Evolutionary conservation across 371 early-diverging fungal genomes (phyloP).

Genomic region (Mucor indicus): DNA sequence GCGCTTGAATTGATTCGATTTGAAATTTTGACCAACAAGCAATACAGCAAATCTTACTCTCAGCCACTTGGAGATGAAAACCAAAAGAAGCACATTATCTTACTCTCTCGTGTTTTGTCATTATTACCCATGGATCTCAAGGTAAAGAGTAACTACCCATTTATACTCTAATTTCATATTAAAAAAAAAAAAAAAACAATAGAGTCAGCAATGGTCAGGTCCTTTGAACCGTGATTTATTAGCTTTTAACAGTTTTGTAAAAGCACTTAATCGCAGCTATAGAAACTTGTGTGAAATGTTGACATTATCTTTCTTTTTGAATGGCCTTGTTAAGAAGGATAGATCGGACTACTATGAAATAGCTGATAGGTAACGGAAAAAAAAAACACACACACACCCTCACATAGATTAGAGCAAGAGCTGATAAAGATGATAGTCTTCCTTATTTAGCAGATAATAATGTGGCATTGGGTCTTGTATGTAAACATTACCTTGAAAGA

Average conservation of each 20-base stretch:
- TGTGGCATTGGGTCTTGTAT: slow-evolving; percentile 52
- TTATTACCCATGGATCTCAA: slow-evolving; percentile 49
- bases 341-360: slow-evolving; percentile 51
- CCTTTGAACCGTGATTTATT: slow-evolving; percentile 72
- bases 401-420: neutral
- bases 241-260: slow-evolving; percentile 69
- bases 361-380: slow-evolving; percentile 34
- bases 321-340: slow-evolving; percentile 49
- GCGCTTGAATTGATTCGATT: slow-evolving; percentile 63
- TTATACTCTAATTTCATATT: neutral
- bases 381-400: neutral
- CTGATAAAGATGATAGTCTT: slow-evolving; percentile 25
- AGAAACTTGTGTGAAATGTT: slow-evolving; percentile 64
- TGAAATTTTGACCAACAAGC: slow-evolving; percentile 49
- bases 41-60: slow-evolving; percentile 52
- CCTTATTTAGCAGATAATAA: slow-evolving; percentile 54
- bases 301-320: slow-evolving; percentile 53
- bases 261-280: slow-evolving; percentile 57
- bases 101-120: slow-evolving; percentile 57
- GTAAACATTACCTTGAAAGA: slow-evolving; percentile 45
- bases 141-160: slow-evolving; percentile 16
- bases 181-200: neutral
- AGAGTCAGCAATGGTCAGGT: slow-evolving; percentile 61
- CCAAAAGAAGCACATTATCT: slow-evolving; percentile 16
- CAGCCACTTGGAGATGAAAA: slow-evolving; percentile 40